Conservation (phyloP, 768 basidiomycete genomes). For the Tricholoma bakamatsutake region DNA sequence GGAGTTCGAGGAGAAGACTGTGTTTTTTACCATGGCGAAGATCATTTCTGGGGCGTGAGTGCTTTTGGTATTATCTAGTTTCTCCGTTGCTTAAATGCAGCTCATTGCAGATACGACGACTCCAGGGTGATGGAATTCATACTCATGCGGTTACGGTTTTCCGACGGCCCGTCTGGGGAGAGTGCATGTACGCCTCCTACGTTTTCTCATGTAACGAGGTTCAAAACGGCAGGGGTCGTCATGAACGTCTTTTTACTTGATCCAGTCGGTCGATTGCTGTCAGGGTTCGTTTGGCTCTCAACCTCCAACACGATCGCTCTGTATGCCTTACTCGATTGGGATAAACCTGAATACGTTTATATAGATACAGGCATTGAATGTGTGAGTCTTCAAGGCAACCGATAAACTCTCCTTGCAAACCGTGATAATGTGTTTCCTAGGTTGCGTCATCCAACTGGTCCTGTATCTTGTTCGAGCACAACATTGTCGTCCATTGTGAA, state of each 20-base stretch:
- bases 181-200: conserved; percentile 33
- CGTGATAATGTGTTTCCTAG: conserved; percentile 23
- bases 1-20: conserved; percentile 64
- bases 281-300: conserved; percentile 67
- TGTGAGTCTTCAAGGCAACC: conserved; percentile 36
- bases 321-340: conserved; percentile 64
- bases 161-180: conserved; percentile 39
- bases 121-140: conserved; percentile 65
- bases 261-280: conserved; percentile 51
- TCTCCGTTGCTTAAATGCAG: background rate
- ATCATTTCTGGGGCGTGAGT: conserved; percentile 46
- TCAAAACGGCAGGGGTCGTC: conserved; percentile 60
- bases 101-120: conserved; percentile 43
- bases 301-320: conserved; percentile 50
- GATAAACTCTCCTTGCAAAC: background rate
- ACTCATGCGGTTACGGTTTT: conserved; percentile 62
- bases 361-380: conserved; percentile 71
- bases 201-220: conserved; percentile 57
- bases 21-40: conserved; percentile 74
- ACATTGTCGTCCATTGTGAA: conserved; percentile 73
- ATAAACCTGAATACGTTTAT: conserved; percentile 59
- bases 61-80: background rate
- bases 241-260: conserved; percentile 78
- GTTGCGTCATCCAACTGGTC: conserved; percentile 71
- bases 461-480: conserved; percentile 57